phyloP scores from a whole-genome alignment of 805 yeast genomes.

The Metschnikowia sp. region DNA sequence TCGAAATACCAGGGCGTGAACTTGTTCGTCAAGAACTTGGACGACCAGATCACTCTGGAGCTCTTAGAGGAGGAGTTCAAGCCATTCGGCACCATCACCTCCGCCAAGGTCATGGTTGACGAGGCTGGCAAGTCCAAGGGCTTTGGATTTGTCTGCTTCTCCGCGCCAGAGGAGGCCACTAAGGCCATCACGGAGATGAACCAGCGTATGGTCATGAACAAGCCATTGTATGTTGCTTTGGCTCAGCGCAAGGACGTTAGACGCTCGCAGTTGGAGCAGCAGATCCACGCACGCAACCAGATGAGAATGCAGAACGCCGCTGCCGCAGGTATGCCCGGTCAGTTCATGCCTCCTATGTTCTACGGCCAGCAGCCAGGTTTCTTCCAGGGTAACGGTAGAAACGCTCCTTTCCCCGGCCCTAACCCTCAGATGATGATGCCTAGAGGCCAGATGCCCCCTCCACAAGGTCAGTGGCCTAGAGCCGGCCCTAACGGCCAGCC shows the following conservation, averaged over 20 bases:
- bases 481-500: conserved; percentile 85
- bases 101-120: conserved; percentile 94
- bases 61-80: conserved; percentile 87
- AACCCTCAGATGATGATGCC: conserved; percentile 76
- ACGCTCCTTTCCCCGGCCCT: conserved; percentile 73
- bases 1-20: conserved; percentile 97
- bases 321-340: conserved; percentile 82
- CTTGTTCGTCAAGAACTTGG: conserved; percentile 94
- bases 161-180: conserved; percentile 97
- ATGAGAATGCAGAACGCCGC: conserved; percentile 97
- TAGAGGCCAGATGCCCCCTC: conserved; percentile 66
- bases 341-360: conserved; percentile 82
- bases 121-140: conserved; percentile 95
- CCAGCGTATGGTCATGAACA: conserved; percentile 90
- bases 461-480: conserved; percentile 68
- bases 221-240: conserved; percentile 96
- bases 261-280: conserved; percentile 95
- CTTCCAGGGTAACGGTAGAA: conserved; percentile 77
- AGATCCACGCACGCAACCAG: conserved; percentile 96
- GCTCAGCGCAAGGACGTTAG: conserved; percentile 99
- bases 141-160: conserved; percentile 97
- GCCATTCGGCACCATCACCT: conserved; percentile 91
- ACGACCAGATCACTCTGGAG: conserved; percentile 89
- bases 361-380: conserved; percentile 83
- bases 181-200: conserved; percentile 98